These are phyloP conservation scores for Alternaria arbusti DNA, from an alignment of 2,329 filamentous ascomycete genomes.

Conservation along the genomic window DNA sequence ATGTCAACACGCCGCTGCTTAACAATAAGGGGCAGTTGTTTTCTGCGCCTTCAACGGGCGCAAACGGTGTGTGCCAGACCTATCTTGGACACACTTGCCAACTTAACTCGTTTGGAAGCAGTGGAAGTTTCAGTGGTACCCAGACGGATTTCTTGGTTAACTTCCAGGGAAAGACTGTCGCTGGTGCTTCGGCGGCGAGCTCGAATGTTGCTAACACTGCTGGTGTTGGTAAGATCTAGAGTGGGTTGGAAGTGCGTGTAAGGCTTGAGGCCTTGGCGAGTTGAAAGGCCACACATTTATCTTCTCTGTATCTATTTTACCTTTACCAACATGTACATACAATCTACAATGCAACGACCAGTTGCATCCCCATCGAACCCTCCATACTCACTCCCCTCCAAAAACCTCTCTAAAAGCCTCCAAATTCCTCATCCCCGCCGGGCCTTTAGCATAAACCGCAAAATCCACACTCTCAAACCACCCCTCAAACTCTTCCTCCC, in stretches of 20 bases:
- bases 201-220: conserved; percentile 7
- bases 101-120: conserved; percentile 6
- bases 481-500: conserved; percentile 23
- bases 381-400: not conserved
- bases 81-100: conserved; percentile 12
- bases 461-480: conserved; percentile 28
- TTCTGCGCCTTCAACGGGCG: not conserved
- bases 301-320: not conserved
- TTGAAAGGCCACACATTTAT: not conserved
- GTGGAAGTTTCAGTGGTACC: conserved; percentile 4
- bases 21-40: conserved; percentile 8
- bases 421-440: conserved; percentile 14
- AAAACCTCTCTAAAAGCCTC: conserved; percentile 1
- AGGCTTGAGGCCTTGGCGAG: not conserved
- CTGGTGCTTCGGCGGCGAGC: conserved; percentile 1
- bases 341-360: not conserved
- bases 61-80: conserved; percentile 1
- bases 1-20: conserved; percentile 9
- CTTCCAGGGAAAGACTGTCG: conserved; percentile 12
- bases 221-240: conserved; percentile 21
- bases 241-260: not conserved
- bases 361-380: not conserved
- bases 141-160: conserved; percentile 9
- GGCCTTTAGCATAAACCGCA: conserved; percentile 25
- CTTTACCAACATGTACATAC: not conserved